phyloP scores from a whole-genome alignment of 192 early-diverging fungal species.

The Coemansia sp. region DNA sequence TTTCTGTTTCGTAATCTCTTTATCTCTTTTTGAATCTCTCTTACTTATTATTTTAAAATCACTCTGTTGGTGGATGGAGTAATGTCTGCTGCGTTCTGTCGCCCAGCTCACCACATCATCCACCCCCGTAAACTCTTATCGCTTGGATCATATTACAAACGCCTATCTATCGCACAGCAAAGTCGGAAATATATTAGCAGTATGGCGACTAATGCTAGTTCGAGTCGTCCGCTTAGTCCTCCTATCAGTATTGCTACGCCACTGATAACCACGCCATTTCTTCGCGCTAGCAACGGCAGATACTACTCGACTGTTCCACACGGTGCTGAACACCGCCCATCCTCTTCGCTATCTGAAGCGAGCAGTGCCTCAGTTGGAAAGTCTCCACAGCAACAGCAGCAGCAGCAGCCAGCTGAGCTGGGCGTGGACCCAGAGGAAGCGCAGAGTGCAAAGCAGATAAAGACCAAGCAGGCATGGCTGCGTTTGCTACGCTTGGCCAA shows the following conservation, averaged over 20 bases:
- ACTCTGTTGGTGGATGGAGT: slow-evolving; percentile 10
- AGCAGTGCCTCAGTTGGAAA: slow-evolving; percentile 1
- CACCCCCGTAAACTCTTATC: neutral
- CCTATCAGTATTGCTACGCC: slow-evolving; percentile 25
- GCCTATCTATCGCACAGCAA: neutral
- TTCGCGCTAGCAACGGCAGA: slow-evolving; percentile 25
- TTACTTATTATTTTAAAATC: neutral
- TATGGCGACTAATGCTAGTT: slow-evolving; percentile 4
- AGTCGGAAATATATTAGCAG: neutral
- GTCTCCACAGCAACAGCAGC: neutral
- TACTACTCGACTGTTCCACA: slow-evolving; percentile 43
- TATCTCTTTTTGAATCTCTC: neutral
- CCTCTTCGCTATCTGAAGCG: slow-evolving; percentile 11
- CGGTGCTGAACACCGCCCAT: slow-evolving; percentile 4
- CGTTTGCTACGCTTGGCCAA: slow-evolving; percentile 49
- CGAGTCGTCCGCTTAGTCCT: neutral
- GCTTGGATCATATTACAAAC: neutral
- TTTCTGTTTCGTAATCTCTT: neutral
- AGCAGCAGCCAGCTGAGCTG: neutral
- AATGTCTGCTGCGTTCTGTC: slow-evolving; percentile 13
- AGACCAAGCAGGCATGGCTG: slow-evolving; percentile 45
- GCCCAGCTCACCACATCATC: neutral
- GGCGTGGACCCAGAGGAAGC: slow-evolving; percentile 44
- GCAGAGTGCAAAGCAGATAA: slow-evolving; percentile 12
- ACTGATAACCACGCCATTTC: slow-evolving; percentile 17